Conservation (phyloP, 169 alveolate genomes). For the Plasmodium reichenowi region DNA sequence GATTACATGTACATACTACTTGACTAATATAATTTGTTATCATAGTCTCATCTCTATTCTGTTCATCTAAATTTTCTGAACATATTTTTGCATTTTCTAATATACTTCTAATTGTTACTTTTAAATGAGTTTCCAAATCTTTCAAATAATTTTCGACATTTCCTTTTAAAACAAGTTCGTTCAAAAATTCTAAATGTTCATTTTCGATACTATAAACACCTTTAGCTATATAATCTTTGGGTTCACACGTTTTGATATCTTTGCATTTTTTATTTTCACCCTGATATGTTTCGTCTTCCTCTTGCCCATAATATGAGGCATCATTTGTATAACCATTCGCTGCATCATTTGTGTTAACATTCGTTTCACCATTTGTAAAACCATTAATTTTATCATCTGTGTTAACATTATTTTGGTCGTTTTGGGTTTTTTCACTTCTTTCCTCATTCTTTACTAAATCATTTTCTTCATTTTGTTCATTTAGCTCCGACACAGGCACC, state of each 20-base stretch:
- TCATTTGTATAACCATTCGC: too few relatives aligned
- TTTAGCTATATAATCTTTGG: constrained; percentile 50
- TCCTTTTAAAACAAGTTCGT: constrained; percentile 36
- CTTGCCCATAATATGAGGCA: background rate
- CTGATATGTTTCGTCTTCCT: background rate
- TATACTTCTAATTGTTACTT: constrained; percentile 88
- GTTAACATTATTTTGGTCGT: background rate
- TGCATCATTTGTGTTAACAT: background rate
- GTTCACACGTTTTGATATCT: background rate
- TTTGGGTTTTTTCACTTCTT: too few relatives aligned
- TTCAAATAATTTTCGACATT: constrained; percentile 66
- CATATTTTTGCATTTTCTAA: constrained; percentile 54
- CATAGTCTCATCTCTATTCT: constrained; percentile 90
- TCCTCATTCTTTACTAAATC: too few relatives aligned
- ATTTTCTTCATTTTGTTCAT: too few relatives aligned
- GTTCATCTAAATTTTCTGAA: constrained; percentile 63
- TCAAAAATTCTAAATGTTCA: constrained; percentile 44
- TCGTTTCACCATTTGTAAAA: too few relatives aligned
- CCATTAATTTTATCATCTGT: background rate
- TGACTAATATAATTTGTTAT: constrained; percentile 94
- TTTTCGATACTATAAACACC: constrained; percentile 74
- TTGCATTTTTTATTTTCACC: constrained; percentile 8
- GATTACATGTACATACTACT: constrained; percentile 94
- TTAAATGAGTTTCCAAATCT: constrained; percentile 70
- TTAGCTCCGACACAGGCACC: background rate